These are phyloP conservation scores for Plantago coronopus DNA, from an alignment of 305 asterid species.

Conservation along the genomic window DNA sequence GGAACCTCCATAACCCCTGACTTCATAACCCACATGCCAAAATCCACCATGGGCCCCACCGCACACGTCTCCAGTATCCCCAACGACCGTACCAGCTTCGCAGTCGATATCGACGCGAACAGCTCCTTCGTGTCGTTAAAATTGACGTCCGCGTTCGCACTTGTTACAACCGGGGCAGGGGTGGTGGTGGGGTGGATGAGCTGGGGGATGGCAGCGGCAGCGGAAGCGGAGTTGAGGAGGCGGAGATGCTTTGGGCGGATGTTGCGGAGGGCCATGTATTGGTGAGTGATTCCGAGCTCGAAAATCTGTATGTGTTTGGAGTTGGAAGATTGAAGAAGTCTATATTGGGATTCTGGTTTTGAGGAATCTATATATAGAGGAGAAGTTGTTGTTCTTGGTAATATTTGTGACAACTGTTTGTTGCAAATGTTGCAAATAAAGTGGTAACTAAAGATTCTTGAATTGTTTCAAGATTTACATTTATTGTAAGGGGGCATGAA, in stretches of 20 bases:
- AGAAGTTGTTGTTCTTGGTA: too few relatives aligned
- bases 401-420: too few relatives aligned
- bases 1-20: conserved; percentile 45
- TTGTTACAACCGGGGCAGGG: neutral
- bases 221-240: conserved; percentile 40
- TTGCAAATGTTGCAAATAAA: too few relatives aligned
- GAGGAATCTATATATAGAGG: neutral
- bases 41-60: conserved; percentile 44
- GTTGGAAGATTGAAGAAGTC: too few relatives aligned
- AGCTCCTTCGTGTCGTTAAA: conserved; percentile 43
- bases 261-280: conserved; percentile 29
- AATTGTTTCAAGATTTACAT: too few relatives aligned
- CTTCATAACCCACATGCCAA: conserved; percentile 53
- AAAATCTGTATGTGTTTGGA: too few relatives aligned
- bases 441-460: too few relatives aligned
- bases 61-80: conserved; percentile 44
- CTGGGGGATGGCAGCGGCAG: conserved; percentile 27
- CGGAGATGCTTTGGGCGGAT: conserved; percentile 36
- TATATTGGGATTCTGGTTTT: too few relatives aligned
- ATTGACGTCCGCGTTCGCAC: conserved; percentile 19
- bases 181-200: conserved; percentile 4
- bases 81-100: conserved; percentile 44
- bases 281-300: neutral
- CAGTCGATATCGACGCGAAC: conserved; percentile 44
- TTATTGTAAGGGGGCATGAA: too few relatives aligned